A percentile compares a stretch with the other conserved stretches of the same genome.
These are phyloP conservation scores for Pichia heedii DNA, from an alignment of 805 yeast genomes.

Conservation along the genomic window DNA sequence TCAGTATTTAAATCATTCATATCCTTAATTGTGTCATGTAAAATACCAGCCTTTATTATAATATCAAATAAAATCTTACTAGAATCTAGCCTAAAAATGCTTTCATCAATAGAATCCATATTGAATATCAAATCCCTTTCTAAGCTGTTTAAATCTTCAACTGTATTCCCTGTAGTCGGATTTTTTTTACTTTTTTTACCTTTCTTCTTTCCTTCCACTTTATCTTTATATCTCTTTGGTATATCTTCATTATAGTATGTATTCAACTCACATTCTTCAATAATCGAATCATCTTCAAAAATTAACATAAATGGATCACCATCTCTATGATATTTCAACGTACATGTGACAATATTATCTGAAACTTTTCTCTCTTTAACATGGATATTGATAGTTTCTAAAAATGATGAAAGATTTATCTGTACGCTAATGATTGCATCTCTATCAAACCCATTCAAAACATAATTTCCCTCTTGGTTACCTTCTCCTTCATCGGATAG, in stretches of 20 bases:
- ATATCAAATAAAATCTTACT: constrained; percentile 40
- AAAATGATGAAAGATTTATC: constrained; percentile 37
- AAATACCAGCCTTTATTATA: constrained; percentile 41
- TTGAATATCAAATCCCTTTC: constrained; percentile 13
- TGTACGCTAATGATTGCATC: constrained; percentile 25
- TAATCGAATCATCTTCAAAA: constrained; percentile 42
- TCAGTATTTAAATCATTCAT: constrained; percentile 46
- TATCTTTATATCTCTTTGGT: neutral
- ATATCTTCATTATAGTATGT: constrained; percentile 29
- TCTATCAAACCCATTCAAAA: constrained; percentile 1
- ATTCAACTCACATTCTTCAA: constrained; percentile 50
- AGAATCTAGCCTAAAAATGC: constrained; percentile 28
- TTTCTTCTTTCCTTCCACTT: neutral
- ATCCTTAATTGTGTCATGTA: constrained; percentile 48
- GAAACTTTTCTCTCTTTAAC: constrained; percentile 17
- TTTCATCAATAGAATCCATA: constrained; percentile 23
- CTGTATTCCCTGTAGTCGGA: too few relatives aligned
- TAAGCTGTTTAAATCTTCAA: constrained; percentile 21
- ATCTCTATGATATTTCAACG: constrained; percentile 38
- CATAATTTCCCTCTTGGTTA: constrained; percentile 4
- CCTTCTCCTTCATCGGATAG: constrained; percentile 9
- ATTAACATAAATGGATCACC: constrained; percentile 48
- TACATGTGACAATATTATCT: constrained; percentile 33
- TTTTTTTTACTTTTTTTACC: neutral
- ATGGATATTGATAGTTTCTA: constrained; percentile 42